A percentile compares a stretch with the other conserved stretches of the same genome.
Conservation (phyloP, 1,284 basidiomycete species). For the Ceratobasidium sp. region DNA sequence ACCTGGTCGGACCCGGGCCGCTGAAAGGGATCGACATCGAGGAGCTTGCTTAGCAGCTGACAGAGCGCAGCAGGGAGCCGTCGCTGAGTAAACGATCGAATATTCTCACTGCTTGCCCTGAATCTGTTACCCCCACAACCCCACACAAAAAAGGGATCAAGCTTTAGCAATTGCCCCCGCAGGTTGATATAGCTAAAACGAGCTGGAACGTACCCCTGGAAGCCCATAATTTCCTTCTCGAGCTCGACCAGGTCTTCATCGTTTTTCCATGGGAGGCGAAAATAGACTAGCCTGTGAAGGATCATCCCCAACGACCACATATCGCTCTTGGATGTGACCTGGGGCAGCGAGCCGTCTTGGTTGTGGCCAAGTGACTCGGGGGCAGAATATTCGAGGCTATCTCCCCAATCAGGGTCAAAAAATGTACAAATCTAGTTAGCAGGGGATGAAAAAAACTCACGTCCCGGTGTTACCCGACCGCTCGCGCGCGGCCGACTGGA, state of each 20-base stretch:
- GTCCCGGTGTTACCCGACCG: conserved; percentile 94
- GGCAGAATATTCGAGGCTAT: conserved; percentile 83
- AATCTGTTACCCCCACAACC: conserved; percentile 38
- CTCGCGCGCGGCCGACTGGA: conserved; percentile 71
- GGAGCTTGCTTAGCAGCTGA: conserved; percentile 47
- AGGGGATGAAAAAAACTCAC: conserved; percentile 64
- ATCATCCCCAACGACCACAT: conserved; percentile 91
- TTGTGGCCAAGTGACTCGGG: conserved; percentile 79
- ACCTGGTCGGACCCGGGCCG: conserved; percentile 47
- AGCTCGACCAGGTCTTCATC: conserved; percentile 73
- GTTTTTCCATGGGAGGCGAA: conserved; percentile 82
- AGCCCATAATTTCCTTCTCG: conserved; percentile 79
- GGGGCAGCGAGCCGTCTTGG: conserved; percentile 69
- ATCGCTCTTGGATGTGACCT: conserved; percentile 89
- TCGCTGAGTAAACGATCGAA: conserved; percentile 36
- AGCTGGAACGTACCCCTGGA: conserved; percentile 70
- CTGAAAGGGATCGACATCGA: conserved; percentile 35
- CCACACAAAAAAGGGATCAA: conserved; percentile 2
- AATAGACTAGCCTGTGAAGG: conserved; percentile 90
- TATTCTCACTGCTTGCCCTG: conserved; percentile 44
- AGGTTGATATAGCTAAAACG: neutral
- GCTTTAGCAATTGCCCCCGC: conserved; percentile 25
- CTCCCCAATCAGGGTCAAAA: neutral
- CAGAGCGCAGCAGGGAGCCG: conserved; percentile 45
- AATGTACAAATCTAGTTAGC: conserved; percentile 13